These are phyloP conservation scores for Trametes elegans DNA, from an alignment of 768 basidiomycete species.

Conservation along the genomic window DNA sequence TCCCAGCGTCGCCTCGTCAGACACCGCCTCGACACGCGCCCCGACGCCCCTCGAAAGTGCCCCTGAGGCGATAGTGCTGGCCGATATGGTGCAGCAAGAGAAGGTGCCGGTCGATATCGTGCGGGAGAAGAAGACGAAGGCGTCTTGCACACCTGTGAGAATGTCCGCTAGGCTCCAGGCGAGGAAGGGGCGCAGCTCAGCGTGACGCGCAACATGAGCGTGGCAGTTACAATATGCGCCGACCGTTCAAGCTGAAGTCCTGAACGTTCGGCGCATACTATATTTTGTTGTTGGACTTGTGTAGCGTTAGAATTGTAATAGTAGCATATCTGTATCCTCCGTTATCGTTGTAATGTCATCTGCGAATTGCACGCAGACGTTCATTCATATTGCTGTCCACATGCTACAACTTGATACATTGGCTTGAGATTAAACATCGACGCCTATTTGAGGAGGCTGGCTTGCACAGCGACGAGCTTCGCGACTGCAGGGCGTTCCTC, in stretches of 20 bases:
- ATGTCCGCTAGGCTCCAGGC: not conserved
- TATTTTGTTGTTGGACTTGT: no score
- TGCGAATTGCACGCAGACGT: no score
- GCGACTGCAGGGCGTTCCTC: slow-evolving; percentile 11
- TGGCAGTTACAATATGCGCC: no score
- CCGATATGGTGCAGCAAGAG: not conserved
- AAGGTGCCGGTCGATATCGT: not conserved
- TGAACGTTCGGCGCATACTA: no score
- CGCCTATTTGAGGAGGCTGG: not conserved
- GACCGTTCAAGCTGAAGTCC: not conserved
- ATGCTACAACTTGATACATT: no score
- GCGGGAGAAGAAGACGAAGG: no score
- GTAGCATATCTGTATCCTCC: no score
- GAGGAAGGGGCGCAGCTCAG: not conserved
- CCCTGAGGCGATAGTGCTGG: not conserved
- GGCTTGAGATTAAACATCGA: not conserved
- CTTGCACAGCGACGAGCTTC: slow-evolving; percentile 11
- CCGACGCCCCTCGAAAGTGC: not conserved
- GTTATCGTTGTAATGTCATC: no score
- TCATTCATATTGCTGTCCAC: no score
- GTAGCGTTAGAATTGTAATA: no score
- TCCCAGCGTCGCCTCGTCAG: not conserved
- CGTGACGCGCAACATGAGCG: not conserved
- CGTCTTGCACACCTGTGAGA: not conserved
- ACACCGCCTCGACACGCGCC: not conserved